phyloP scores from a whole-genome alignment of 2,329 filamentous ascomycete genomes.

The Cercospora zeina region DNA sequence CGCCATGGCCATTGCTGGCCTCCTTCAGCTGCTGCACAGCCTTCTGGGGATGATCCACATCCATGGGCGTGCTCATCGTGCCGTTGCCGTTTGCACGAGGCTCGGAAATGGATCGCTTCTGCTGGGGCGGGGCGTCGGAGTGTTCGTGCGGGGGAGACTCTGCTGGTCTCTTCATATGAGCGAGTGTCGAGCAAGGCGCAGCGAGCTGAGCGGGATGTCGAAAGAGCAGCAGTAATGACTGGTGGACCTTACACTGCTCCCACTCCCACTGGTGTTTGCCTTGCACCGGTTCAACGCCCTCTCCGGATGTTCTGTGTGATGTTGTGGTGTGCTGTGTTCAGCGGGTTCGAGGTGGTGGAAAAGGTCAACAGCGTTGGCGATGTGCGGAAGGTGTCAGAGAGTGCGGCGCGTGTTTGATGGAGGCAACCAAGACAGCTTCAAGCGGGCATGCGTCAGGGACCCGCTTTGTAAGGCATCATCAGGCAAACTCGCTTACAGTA shows the following conservation, averaged over 20 bases:
- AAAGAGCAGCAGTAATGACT: slow-evolving; percentile 7
- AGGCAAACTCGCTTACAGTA: neutral
- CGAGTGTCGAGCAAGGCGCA: slow-evolving; percentile 12
- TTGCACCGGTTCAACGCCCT: neutral
- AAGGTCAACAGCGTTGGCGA: neutral
- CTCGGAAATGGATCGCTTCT: slow-evolving; percentile 23
- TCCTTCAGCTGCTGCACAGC: slow-evolving; percentile 61
- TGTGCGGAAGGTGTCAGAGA: neutral
- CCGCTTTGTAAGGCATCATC: slow-evolving; percentile 1
- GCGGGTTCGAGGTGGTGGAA: neutral
- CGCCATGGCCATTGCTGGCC: slow-evolving; percentile 49
- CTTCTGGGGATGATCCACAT: slow-evolving; percentile 60
- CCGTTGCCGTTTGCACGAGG: slow-evolving; percentile 27
- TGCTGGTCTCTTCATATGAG: slow-evolving; percentile 27
- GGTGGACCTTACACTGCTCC: slow-evolving; percentile 12
- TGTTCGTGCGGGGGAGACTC: slow-evolving; percentile 23
- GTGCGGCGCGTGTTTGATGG: slow-evolving; percentile 3
- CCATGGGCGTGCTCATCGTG: slow-evolving; percentile 53
- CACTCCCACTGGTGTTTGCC: slow-evolving; percentile 9
- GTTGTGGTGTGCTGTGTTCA: neutral
- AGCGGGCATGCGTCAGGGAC: neutral
- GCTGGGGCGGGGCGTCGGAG: slow-evolving; percentile 19
- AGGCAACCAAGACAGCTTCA: slow-evolving; percentile 9
- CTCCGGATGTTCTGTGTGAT: neutral
- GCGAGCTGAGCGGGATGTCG: slow-evolving; percentile 1